Base-by-base conservation (phyloP, 2,329 filamentous ascomycete species). In the Hypocreales sp. region DNA sequence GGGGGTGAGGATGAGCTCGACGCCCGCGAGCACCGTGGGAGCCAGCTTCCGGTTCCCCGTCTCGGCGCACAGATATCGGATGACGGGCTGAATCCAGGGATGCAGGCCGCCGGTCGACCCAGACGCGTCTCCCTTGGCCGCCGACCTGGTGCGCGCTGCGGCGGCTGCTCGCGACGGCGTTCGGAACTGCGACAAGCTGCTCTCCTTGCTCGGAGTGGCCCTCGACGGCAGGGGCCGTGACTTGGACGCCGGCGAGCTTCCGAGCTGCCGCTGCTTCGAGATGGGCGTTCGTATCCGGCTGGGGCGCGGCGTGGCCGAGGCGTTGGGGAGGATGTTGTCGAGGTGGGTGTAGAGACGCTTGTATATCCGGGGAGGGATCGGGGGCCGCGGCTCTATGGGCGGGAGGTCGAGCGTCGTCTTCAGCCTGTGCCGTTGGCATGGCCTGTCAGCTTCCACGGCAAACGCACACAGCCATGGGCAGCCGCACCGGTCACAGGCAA, bases 291-390 rank as follows among this genome's bases (percentile, higher is more conserved):
- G 44, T 11, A 36, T 34, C 10, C 50, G 40, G 2, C 36, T 35
- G 15, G 39, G 27, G 10, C 50, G 51, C 14, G 40, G 49, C 26
- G 50, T 45, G 5, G 42, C 40, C 5, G 48, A 37, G 11, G 57
- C 39, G 17, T 50, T 51, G 10, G 67, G 64, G 5, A 95, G 60
- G 22, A 76, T 74, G 30, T 70, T 72, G 39, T 87, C 77, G 33
- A 95, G 70, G 46, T 87, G 84, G 18, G 60, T 60, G 48, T 86
- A 90, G 20, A 95, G 62, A 32, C 82, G 81, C 42, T 79, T 80
- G 59, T 95, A 95, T 28, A 83, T 66, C 30, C 72, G 68, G 1
- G 82, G 83, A 25, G 75, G 74, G 28, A 83, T 78, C 4, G 84
- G 84, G 3, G 84, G 81, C 5, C 73, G 67, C 3, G 78, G 68